Conservation (phyloP, 768 basidiomycete genomes). For the Suillus occidentalis region DNA sequence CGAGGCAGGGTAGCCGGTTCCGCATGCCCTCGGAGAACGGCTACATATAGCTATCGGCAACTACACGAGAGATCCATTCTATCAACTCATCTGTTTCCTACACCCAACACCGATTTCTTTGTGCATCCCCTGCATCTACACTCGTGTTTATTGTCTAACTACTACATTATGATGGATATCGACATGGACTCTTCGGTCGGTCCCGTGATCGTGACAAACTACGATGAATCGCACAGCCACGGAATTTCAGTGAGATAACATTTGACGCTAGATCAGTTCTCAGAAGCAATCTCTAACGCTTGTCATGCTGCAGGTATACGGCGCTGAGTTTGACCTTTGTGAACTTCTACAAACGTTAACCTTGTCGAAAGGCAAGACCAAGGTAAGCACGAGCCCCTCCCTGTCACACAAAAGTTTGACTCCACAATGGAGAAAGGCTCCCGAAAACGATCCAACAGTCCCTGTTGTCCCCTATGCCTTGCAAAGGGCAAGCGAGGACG, state of each 20-base stretch:
- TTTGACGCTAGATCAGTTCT: background rate
- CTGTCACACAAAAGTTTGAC: background rate
- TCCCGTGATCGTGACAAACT: slow-evolving; percentile 26
- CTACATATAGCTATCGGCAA: slow-evolving; percentile 27
- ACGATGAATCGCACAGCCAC: slow-evolving; percentile 18
- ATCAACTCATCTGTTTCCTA: slow-evolving; percentile 9
- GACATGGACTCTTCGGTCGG: slow-evolving; percentile 35
- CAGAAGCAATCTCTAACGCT: slow-evolving; percentile 8
- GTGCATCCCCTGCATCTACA: background rate
- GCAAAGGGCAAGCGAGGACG: slow-evolving; percentile 39
- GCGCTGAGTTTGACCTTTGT: slow-evolving; percentile 48
- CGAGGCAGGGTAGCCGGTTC: slow-evolving; percentile 28
- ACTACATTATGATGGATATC: slow-evolving; percentile 28
- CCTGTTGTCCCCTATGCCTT: slow-evolving; percentile 28
- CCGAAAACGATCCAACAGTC: slow-evolving; percentile 17
- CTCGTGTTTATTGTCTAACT: background rate
- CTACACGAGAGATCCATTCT: background rate
- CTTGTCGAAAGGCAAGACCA: slow-evolving; percentile 35
- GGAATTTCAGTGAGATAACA: slow-evolving; percentile 24
- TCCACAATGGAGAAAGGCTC: slow-evolving; percentile 33
- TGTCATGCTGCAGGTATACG: slow-evolving; percentile 20
- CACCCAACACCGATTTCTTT: slow-evolving; percentile 16
- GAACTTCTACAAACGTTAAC: slow-evolving; percentile 52
- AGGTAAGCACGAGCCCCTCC: slow-evolving; percentile 25
- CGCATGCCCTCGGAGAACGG: slow-evolving; percentile 23